phyloP scores from a whole-genome alignment of 495 filamentous ascomycete species.

The Penicillium pulvis region DNA sequence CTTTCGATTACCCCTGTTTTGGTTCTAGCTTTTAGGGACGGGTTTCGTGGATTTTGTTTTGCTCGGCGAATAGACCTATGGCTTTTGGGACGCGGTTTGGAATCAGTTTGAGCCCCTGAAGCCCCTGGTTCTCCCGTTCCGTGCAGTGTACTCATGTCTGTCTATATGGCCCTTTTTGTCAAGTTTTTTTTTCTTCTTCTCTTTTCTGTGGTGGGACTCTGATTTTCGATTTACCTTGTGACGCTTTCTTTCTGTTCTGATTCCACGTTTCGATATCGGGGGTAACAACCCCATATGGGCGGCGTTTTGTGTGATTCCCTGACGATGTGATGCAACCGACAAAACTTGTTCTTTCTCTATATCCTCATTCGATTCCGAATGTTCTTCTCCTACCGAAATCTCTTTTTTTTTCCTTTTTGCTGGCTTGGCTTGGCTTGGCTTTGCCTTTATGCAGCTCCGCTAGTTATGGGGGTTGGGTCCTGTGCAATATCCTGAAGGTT shows the following conservation, averaged over 20 bases:
- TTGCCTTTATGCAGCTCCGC: neutral
- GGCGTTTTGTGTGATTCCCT: conserved; percentile 30
- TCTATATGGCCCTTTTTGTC: conserved; percentile 14
- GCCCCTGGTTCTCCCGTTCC: too few relatives aligned
- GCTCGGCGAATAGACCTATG: conserved; percentile 16
- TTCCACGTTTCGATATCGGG: conserved; percentile 11
- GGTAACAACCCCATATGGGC: conserved; percentile 9
- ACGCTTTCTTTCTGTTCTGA: neutral
- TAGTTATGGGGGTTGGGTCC: neutral
- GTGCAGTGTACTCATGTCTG: conserved; percentile 22
- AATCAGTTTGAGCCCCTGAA: too few relatives aligned
- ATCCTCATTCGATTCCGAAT: neutral
- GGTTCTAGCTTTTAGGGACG: conserved; percentile 6
- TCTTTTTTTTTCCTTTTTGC: neutral
- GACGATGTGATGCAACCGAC: conserved; percentile 30
- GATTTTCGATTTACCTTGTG: conserved; percentile 5
- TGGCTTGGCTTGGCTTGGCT: neutral
- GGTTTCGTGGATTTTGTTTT: conserved; percentile 9
- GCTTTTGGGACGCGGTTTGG: conserved; percentile 5
- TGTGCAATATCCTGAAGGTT: neutral
- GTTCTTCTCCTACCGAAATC: neutral
- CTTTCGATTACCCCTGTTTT: conserved; percentile 23
- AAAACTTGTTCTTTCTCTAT: conserved; percentile 6
- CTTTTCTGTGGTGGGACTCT: conserved; percentile 11
- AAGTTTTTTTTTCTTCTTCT: neutral